Evolutionary conservation across 495 filamentous ascomycete genomes (phyloP).

Genomic region (Cudoniella acicularis): DNA sequence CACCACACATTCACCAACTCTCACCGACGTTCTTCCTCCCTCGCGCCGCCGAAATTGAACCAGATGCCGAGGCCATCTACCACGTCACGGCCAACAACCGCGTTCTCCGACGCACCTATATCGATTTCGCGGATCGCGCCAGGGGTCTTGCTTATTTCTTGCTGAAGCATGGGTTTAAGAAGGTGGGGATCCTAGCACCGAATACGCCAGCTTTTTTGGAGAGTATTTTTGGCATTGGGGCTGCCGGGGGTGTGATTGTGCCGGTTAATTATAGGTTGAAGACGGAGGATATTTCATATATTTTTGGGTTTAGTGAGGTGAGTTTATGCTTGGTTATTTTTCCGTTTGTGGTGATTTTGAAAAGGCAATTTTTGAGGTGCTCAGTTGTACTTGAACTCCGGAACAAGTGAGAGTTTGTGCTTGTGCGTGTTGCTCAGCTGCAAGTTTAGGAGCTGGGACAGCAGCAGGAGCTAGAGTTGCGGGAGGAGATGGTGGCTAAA

Average conservation of each 20-base stretch:
- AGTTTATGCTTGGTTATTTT: neutral
- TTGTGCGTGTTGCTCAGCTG: no score
- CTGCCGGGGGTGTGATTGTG: slow-evolving; percentile 77
- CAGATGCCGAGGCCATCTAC: slow-evolving; percentile 80
- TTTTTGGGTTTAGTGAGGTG: slow-evolving; percentile 60
- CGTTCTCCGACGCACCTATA: slow-evolving; percentile 67
- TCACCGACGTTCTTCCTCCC: slow-evolving; percentile 88
- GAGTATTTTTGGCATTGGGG: slow-evolving; percentile 81
- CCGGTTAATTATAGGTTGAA: slow-evolving; percentile 91
- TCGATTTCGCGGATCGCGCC: slow-evolving; percentile 78
- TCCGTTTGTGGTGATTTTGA: neutral
- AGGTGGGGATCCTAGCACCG: slow-evolving; percentile 76
- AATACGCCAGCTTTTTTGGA: slow-evolving; percentile 96
- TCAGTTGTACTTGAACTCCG: neutral
- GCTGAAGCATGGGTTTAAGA: slow-evolving; percentile 61
- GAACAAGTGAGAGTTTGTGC: no score
- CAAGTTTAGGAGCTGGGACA: no score
- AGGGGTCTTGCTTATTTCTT: slow-evolving; percentile 85
- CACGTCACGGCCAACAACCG: slow-evolving; percentile 79
- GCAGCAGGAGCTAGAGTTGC: no score
- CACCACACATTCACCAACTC: slow-evolving; percentile 68
- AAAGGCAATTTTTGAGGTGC: neutral
- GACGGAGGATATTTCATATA: slow-evolving; percentile 82
- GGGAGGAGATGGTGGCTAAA: no score
- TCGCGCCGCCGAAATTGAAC: slow-evolving; percentile 85